phyloP scores from a whole-genome alignment of 2,329 filamentous ascomycete genomes.

The Botrytis aclada region DNA sequence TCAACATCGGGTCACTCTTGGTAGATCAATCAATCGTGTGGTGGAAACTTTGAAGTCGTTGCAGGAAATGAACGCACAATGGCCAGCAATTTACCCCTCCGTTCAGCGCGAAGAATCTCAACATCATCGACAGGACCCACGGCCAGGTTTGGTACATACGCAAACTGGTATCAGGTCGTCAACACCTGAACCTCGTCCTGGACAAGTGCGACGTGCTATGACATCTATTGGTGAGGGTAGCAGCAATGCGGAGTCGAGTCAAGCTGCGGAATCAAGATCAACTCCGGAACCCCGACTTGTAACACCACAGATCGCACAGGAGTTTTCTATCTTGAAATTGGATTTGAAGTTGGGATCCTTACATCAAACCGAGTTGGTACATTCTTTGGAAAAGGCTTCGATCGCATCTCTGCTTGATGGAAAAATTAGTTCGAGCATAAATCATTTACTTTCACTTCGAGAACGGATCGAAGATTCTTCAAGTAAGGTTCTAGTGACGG shows the following conservation, averaged over 20 bases:
- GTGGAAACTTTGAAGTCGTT: slow-evolving; percentile 79
- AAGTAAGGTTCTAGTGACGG: slow-evolving; percentile 94
- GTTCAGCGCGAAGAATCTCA: slow-evolving; percentile 59
- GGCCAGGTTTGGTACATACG: slow-evolving; percentile 62
- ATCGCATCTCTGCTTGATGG: slow-evolving; percentile 88
- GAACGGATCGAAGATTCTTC: slow-evolving; percentile 97
- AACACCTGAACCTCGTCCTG: slow-evolving; percentile 44
- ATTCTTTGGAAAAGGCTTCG: slow-evolving; percentile 88
- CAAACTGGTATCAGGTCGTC: slow-evolving; percentile 49
- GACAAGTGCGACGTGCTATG: slow-evolving; percentile 62
- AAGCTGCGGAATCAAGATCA: slow-evolving; percentile 59
- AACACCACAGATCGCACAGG: slow-evolving; percentile 87
- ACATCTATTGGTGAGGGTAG: slow-evolving; percentile 64
- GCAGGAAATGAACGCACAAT: slow-evolving; percentile 83
- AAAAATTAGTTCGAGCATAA: slow-evolving; percentile 90
- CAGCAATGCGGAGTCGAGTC: slow-evolving; percentile 66
- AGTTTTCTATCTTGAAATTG: slow-evolving; percentile 93
- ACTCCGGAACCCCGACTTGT: slow-evolving; percentile 75
- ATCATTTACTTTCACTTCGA: slow-evolving; percentile 79
- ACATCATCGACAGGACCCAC: slow-evolving; percentile 48
- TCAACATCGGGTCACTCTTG: slow-evolving; percentile 82
- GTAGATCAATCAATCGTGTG: slow-evolving; percentile 80
- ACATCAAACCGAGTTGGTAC: slow-evolving; percentile 85
- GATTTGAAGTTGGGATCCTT: slow-evolving; percentile 86
- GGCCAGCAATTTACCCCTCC: slow-evolving; percentile 94